Conservation (phyloP, 2,329 filamentous ascomycete species). For the Cladophialophora chaetospira region DNA sequence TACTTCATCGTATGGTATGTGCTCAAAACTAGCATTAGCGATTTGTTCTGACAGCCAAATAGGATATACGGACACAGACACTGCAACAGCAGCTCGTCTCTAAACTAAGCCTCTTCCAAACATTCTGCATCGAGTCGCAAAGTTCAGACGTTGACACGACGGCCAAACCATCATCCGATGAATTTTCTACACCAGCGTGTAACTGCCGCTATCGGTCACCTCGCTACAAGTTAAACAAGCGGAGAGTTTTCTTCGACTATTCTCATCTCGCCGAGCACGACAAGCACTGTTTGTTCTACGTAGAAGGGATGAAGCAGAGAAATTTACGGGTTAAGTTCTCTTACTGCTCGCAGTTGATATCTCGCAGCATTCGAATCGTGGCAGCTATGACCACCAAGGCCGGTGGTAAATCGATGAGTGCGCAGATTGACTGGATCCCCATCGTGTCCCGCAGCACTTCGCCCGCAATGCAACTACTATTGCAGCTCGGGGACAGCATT, state of each 20-base stretch:
- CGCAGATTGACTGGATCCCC: slow-evolving; percentile 5
- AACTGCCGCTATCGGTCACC: not conserved
- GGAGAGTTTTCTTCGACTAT: not conserved
- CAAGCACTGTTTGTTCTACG: not conserved
- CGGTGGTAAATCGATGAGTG: not conserved
- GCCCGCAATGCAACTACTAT: not conserved
- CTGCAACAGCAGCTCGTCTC: slow-evolving; percentile 8
- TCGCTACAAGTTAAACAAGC: not conserved
- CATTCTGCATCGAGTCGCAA: not conserved
- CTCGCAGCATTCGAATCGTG: slow-evolving; percentile 5
- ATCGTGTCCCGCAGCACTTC: not conserved
- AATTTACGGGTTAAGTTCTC: not conserved
- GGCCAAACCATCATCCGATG: not conserved
- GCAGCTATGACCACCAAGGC: not conserved
- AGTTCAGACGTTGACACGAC: not conserved
- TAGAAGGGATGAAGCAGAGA: not conserved
- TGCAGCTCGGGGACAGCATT: not conserved
- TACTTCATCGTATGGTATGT: not conserved
- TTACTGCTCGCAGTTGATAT: slow-evolving; percentile 5
- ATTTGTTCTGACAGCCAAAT: not conserved
- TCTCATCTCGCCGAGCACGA: not conserved
- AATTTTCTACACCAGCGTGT: not conserved
- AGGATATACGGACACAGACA: not conserved
- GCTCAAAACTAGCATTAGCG: not conserved
- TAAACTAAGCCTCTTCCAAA: slow-evolving; percentile 1